phyloP scores from a whole-genome alignment of 1,139 yeast genomes.

The Taphrina betulina region DNA sequence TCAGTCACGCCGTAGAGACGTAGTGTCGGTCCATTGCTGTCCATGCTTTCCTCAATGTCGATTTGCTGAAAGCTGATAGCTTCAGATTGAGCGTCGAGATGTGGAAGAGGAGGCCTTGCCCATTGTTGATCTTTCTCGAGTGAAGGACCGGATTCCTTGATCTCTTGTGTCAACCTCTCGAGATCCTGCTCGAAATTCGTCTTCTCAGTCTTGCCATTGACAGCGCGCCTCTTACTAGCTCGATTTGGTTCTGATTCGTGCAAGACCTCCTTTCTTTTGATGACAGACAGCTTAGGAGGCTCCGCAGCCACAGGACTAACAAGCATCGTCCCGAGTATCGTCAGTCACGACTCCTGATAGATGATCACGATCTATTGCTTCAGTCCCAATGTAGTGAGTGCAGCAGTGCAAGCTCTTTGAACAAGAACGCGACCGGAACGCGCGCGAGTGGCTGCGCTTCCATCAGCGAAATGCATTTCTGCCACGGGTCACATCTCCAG shows the following conservation, averaged over 20 bases:
- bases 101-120: conserved; percentile 59
- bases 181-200: conserved; percentile 53
- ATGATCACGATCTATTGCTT: too few species aligned
- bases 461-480: too few species aligned
- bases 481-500: too few species aligned
- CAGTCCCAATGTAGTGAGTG: too few species aligned
- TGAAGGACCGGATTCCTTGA: conserved; percentile 38
- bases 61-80: conserved; percentile 82
- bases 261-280: conserved; percentile 24
- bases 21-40: conserved; percentile 55
- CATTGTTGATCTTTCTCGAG: conserved; percentile 54
- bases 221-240: conserved; percentile 9
- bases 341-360: too few species aligned
- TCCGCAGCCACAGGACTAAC: not conserved
- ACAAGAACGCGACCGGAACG: too few species aligned
- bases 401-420: too few species aligned
- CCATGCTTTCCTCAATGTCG: conserved; percentile 83
- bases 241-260: conserved; percentile 1
- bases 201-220: conserved; percentile 1
- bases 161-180: conserved; percentile 47
- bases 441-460: too few species aligned
- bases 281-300: not conserved
- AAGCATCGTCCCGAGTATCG: conserved; percentile 8
- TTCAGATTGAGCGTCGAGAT: conserved; percentile 51
- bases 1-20: conserved; percentile 89